phyloP scores from a whole-genome alignment of 345 rosid species.

The Linum lewisii region DNA sequence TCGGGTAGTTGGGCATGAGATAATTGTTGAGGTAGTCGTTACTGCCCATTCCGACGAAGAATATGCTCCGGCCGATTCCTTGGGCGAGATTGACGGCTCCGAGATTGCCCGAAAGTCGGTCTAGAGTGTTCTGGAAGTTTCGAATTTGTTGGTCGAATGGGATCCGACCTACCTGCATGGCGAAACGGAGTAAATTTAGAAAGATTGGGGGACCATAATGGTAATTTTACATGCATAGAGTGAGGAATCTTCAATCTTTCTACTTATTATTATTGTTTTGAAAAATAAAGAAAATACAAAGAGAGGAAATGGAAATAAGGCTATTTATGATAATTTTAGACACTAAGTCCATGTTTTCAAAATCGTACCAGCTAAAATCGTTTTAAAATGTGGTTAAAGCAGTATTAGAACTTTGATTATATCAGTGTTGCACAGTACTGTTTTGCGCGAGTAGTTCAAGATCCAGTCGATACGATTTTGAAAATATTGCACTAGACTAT shows the following conservation, averaged over 20 bases:
- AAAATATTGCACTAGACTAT: too few species aligned
- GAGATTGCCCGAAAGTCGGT: slow-evolving; percentile 50
- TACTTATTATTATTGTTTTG: too few species aligned
- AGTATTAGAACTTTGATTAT: too few species aligned
- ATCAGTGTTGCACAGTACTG: too few species aligned
- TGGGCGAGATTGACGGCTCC: slow-evolving; percentile 46
- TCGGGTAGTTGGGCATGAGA: slow-evolving; percentile 18
- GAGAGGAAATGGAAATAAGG: too few species aligned
- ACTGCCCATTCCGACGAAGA: slow-evolving; percentile 40
- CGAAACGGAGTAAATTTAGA: not conserved
- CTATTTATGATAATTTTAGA: too few species aligned
- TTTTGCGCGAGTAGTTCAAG: too few species aligned
- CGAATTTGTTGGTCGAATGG: slow-evolving; percentile 74
- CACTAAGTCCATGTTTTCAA: too few species aligned
- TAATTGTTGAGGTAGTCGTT: slow-evolving; percentile 36
- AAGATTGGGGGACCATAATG: not conserved
- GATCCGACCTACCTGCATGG: slow-evolving; percentile 71
- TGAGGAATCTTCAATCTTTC: not conserved
- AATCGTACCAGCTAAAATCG: too few species aligned
- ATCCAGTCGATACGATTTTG: too few species aligned
- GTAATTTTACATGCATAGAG: not conserved
- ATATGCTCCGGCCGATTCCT: slow-evolving; percentile 48
- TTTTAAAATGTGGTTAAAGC: too few species aligned
- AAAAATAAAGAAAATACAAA: too few species aligned
- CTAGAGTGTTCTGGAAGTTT: slow-evolving; percentile 68